Conservation (phyloP, 2,329 filamentous ascomycete species). For the Fusarium marasasianum region DNA sequence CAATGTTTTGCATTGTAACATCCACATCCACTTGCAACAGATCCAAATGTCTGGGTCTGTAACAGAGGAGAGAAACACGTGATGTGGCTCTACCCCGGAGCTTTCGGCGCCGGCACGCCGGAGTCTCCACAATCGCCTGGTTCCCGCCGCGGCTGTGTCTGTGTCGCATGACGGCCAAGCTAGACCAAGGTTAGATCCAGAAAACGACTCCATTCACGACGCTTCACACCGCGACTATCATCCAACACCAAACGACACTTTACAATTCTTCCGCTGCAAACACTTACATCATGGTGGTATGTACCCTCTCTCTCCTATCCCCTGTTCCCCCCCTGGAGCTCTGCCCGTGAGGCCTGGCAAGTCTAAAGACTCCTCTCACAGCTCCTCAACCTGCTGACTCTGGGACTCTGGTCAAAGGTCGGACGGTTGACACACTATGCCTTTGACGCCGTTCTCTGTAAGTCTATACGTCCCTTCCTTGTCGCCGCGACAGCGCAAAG, state of each 20-base stretch:
- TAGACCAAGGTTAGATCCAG: constrained; percentile 22
- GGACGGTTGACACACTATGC: constrained; percentile 94
- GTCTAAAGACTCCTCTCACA: constrained; percentile 53
- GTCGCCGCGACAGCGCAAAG: not conserved
- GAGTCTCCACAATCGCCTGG: constrained; percentile 29
- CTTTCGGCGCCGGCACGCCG: constrained; percentile 36
- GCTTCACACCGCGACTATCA: constrained; percentile 23
- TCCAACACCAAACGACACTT: not conserved
- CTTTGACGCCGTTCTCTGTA: constrained; percentile 93
- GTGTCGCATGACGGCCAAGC: constrained; percentile 41
- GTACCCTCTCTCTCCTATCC: constrained; percentile 20
- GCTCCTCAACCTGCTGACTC: constrained; percentile 74
- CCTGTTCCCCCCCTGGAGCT: constrained; percentile 19
- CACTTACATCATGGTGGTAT: constrained; percentile 47
- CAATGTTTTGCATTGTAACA: not conserved
- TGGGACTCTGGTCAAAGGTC: constrained; percentile 80
- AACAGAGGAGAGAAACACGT: constrained; percentile 19
- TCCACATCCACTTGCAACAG: not conserved
- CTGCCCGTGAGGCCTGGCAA: constrained; percentile 37
- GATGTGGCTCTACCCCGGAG: constrained; percentile 33
- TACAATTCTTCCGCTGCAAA: not conserved
- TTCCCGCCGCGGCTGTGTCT: constrained; percentile 32
- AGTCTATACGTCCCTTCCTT: constrained; percentile 47
- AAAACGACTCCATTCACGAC: constrained; percentile 35
- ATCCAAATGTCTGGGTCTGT: not conserved